A percentile compares a stretch with the other conserved stretches of the same genome.
Conservation (phyloP, 352 stramenopile genomes). For the Pythium insidiosum region DNA sequence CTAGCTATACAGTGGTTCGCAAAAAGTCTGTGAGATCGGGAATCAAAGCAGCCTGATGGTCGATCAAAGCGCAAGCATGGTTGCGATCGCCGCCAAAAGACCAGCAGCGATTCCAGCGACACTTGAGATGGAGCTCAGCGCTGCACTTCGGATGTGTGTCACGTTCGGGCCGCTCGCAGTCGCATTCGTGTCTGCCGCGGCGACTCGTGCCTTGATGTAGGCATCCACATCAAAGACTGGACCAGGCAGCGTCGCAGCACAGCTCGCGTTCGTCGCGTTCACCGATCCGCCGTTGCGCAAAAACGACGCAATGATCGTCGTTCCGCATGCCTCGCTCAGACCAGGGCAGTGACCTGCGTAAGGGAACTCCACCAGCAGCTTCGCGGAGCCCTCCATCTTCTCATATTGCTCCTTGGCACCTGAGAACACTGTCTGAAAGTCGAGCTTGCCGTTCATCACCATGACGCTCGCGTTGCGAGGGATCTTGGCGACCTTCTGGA, state of each 20-base stretch:
- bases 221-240: too few species aligned
- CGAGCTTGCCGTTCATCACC: conserved; percentile 30
- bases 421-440: conserved; percentile 29
- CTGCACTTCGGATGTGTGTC: too few species aligned
- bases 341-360: conserved; percentile 30
- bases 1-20: too few species aligned
- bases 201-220: too few species aligned
- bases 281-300: conserved; percentile 17
- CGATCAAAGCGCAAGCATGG: too few species aligned
- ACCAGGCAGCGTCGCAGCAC: conserved; percentile 22
- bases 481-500: conserved; percentile 20
- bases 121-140: too few species aligned
- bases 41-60: too few species aligned
- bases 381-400: conserved; percentile 14
- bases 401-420: conserved; percentile 25
- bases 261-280: conserved; percentile 23
- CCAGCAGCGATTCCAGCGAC: too few species aligned
- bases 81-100: too few species aligned
- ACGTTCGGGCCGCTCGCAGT: too few species aligned
- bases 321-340: conserved; percentile 18
- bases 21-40: too few species aligned
- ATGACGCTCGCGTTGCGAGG: conserved; percentile 24
- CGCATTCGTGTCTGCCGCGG: too few species aligned
- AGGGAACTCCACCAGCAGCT: conserved; percentile 35
- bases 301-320: conserved; percentile 26